Conservation (phyloP, 2,329 filamentous ascomycete species). For the Fusarium verrucosum region DNA sequence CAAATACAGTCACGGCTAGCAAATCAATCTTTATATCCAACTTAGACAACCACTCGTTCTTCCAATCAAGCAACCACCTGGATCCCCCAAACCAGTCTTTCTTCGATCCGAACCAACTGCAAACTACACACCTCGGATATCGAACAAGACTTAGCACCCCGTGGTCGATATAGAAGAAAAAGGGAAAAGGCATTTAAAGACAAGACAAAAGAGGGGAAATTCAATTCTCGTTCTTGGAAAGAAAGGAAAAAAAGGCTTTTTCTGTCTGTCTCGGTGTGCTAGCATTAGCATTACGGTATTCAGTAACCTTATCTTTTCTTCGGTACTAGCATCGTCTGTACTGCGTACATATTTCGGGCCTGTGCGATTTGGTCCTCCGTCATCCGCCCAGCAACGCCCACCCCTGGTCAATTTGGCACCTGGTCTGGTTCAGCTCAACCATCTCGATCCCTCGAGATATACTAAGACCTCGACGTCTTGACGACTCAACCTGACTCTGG, state of each 20-base stretch:
- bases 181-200: constrained; percentile 2
- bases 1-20: constrained; percentile 26
- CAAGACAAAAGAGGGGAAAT: constrained; percentile 20
- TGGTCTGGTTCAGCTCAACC: constrained; percentile 30
- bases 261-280: constrained; percentile 29
- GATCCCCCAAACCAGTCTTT: neutral
- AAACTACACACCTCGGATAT: constrained; percentile 6
- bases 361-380: constrained; percentile 34
- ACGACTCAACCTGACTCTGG: constrained; percentile 17
- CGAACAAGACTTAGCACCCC: constrained; percentile 5
- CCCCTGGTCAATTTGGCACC: constrained; percentile 37
- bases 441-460: constrained; percentile 34
- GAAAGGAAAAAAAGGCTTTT: constrained; percentile 24
- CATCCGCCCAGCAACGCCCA: constrained; percentile 43
- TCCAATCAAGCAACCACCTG: neutral
- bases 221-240: constrained; percentile 28
- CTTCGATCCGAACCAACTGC: neutral
- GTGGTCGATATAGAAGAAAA: constrained; percentile 14
- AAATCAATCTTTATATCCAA: constrained; percentile 29
- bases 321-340: constrained; percentile 1
- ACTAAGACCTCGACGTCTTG: constrained; percentile 26
- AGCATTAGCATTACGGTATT: constrained; percentile 21
- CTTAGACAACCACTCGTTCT: constrained; percentile 31
- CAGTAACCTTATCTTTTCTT: constrained; percentile 30
- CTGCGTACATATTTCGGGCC: constrained; percentile 35